Conservation (phyloP, 2,329 filamentous ascomycete genomes). For the Hymenoscyphus occultus region DNA sequence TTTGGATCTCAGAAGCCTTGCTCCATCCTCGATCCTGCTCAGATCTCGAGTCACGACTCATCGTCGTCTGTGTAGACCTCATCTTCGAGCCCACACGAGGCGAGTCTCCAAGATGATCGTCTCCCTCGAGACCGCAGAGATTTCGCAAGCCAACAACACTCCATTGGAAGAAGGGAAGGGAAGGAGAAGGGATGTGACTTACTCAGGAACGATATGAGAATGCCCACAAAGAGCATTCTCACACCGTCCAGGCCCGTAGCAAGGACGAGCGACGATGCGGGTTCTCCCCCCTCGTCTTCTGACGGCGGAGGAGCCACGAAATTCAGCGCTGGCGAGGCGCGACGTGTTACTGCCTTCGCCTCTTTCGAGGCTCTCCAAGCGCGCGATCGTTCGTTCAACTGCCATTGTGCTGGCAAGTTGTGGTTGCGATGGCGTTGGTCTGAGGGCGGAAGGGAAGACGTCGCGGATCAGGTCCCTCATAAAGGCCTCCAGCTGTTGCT, state of each 20-base stretch:
- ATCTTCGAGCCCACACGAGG: not conserved
- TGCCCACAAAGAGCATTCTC: not conserved
- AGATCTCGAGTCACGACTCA: not conserved
- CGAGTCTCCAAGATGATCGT: not conserved
- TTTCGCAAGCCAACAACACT: not conserved
- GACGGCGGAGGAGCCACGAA: not conserved
- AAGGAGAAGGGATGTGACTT: not conserved
- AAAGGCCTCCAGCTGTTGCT: no score
- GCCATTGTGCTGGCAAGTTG: no score
- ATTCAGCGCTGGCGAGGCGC: not conserved
- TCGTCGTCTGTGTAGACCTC: not conserved
- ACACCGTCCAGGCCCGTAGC: not conserved
- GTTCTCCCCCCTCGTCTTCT: not conserved
- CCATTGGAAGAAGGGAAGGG: not conserved
- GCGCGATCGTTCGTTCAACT: no score
- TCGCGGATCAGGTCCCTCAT: no score
- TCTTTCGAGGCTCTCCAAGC: no score
- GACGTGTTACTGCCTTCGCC: not conserved
- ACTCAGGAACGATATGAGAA: not conserved
- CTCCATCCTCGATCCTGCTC: not conserved
- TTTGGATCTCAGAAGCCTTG: not conserved
- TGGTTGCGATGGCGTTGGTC: no score
- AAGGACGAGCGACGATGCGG: not conserved
- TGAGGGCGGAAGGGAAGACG: no score
- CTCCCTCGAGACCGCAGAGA: not conserved